Conservation (phyloP, 2,329 filamentous ascomycete genomes). For the Trichophyton simii region DNA sequence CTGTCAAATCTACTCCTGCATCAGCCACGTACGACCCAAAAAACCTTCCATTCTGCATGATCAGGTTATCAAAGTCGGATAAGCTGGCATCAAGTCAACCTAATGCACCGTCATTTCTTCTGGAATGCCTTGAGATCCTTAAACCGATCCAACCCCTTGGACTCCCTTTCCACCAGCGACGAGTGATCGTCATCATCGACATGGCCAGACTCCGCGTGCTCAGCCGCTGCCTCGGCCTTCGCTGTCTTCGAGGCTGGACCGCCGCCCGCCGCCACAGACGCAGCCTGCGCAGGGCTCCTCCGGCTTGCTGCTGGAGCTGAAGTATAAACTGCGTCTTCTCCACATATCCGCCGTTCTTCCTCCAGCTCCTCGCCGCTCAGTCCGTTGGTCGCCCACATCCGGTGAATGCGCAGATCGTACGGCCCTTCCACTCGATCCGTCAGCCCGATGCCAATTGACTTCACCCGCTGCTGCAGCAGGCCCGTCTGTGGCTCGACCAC, state of each 20-base stretch:
- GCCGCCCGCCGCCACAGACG: neutral
- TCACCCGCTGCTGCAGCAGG: slow-evolving; percentile 73
- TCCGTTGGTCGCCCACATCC: slow-evolving; percentile 85
- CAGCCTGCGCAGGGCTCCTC: neutral
- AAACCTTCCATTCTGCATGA: neutral
- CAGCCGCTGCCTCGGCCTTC: neutral
- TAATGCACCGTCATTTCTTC: slow-evolving; percentile 12
- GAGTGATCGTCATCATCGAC: slow-evolving; percentile 3
- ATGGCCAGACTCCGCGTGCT: neutral
- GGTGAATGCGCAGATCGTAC: slow-evolving; percentile 74
- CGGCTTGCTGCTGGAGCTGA: slow-evolving; percentile 12
- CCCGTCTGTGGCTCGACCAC: slow-evolving; percentile 89
- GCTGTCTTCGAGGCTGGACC: neutral
- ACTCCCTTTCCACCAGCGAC: slow-evolving; percentile 12
- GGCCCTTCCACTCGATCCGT: slow-evolving; percentile 81
- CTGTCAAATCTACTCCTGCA: neutral
- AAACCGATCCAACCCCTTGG: slow-evolving; percentile 15
- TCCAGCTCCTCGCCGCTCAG: slow-evolving; percentile 29
- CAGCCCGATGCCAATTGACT: slow-evolving; percentile 72
- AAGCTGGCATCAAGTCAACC: no score
- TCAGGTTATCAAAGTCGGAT: no score
- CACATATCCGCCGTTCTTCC: slow-evolving; percentile 31
- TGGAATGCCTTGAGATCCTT: slow-evolving; percentile 28
- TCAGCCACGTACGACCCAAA: neutral
- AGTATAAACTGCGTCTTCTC: slow-evolving; percentile 26